phyloP scores from a whole-genome alignment of 441 rosid species.

The Pelargonium citronellum region DNA sequence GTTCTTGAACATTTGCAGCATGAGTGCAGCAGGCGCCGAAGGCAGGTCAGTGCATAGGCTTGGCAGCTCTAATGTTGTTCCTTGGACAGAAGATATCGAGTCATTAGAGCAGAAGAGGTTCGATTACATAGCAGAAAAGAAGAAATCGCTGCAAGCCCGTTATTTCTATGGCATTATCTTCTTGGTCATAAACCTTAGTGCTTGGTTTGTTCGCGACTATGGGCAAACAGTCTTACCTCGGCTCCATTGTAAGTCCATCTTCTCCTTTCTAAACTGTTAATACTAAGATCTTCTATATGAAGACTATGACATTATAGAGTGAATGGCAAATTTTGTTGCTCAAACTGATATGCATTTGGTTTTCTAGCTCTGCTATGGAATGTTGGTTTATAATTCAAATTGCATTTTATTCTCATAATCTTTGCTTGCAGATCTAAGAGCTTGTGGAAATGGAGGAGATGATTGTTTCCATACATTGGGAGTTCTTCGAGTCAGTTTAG shows the following conservation, averaged over 20 bases:
- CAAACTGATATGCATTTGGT: too few species aligned
- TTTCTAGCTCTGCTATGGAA: not conserved
- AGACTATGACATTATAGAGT: too few species aligned
- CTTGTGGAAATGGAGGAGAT: conserved; percentile 57
- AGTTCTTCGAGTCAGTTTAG: conserved; percentile 81
- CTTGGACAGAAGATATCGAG: conserved; percentile 18
- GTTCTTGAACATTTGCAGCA: conserved; percentile 21
- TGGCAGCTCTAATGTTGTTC: conserved; percentile 30
- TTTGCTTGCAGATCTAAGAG: conserved; percentile 46
- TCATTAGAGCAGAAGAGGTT: conserved; percentile 25
- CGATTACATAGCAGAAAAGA: conserved; percentile 37
- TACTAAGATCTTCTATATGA: too few species aligned
- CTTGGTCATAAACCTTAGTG: conserved; percentile 53
- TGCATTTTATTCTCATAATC: conserved; percentile 3
- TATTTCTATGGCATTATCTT: conserved; percentile 64
- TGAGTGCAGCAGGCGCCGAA: conserved; percentile 30
- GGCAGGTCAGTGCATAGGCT: conserved; percentile 21
- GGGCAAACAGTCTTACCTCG: conserved; percentile 47
- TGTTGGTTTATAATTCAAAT: not conserved
- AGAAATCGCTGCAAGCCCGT: conserved; percentile 50
- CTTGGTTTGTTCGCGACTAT: conserved; percentile 87
- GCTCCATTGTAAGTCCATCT: conserved; percentile 58
- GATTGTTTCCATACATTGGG: conserved; percentile 62
- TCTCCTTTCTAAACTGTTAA: too few species aligned
- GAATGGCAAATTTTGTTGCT: too few species aligned